Conservation (phyloP, 1,139 yeast species). For the Debaryomyces psychrophilus region DNA sequence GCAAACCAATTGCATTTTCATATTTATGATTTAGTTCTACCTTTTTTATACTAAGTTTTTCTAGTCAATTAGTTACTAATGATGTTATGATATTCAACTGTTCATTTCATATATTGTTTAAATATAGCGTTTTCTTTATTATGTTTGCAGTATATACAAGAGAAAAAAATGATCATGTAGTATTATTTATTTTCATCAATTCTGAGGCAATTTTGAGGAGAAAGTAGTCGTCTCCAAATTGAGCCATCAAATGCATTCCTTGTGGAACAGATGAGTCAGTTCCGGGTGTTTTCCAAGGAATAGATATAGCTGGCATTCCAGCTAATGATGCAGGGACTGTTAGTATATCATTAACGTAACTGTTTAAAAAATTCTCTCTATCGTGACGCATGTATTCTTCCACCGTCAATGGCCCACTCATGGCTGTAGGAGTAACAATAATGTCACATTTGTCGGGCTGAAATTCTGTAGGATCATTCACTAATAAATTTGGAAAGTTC, state of each 20-base stretch:
- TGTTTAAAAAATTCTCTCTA: constrained; percentile 53
- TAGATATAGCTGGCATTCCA: constrained; percentile 81
- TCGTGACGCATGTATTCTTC: constrained; percentile 39
- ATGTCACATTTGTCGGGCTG: constrained; percentile 59
- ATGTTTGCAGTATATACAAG: constrained; percentile 11
- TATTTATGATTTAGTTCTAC: constrained; percentile 12
- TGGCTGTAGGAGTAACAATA: constrained; percentile 72
- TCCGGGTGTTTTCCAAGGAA: constrained; percentile 55
- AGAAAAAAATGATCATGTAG: constrained; percentile 10
- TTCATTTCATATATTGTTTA: constrained; percentile 21
- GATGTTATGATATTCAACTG: constrained; percentile 47
- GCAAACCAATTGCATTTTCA: constrained; percentile 14
- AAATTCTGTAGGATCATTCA: constrained; percentile 16
- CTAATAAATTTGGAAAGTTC: constrained; percentile 50
- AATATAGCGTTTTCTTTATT: constrained; percentile 7
- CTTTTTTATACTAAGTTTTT: constrained; percentile 8
- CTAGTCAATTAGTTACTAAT: constrained; percentile 21
- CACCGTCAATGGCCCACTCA: constrained; percentile 59
- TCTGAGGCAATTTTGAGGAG: constrained; percentile 49
- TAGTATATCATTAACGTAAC: constrained; percentile 78
- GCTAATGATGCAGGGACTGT: constrained; percentile 92
- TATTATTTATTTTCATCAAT: constrained; percentile 12
- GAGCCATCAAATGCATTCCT: constrained; percentile 80
- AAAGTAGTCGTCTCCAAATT: constrained; percentile 75
- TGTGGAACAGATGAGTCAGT: constrained; percentile 25